phyloP scores from a whole-genome alignment of 2,329 filamentous ascomycete species.

The Colletotrichum sp. region DNA sequence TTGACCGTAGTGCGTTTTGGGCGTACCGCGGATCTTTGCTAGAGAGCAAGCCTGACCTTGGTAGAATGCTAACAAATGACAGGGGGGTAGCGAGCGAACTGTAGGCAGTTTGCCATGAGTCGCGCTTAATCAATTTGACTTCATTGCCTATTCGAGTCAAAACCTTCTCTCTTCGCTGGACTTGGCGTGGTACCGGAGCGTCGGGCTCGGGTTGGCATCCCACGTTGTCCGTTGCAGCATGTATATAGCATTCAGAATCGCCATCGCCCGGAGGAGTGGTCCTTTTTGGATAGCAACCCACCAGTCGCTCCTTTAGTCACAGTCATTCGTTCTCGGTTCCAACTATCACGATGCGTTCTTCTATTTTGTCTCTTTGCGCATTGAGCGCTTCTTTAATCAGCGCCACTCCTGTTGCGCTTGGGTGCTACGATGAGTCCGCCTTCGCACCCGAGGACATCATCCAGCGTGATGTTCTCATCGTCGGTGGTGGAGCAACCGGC shows the following conservation, averaged over 20 bases:
- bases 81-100: background rate
- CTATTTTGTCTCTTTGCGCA: constrained; percentile 3
- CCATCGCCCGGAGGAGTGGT: no score
- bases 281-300: background rate
- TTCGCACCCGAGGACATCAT: constrained; percentile 18
- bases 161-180: background rate
- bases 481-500: constrained; percentile 60
- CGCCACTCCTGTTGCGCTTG: background rate
- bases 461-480: constrained; percentile 50
- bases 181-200: background rate
- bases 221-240: background rate
- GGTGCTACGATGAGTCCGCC: constrained; percentile 11
- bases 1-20: background rate
- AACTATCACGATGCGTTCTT: background rate
- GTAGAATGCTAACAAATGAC: background rate
- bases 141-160: constrained; percentile 2
- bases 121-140: constrained; percentile 17
- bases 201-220: background rate
- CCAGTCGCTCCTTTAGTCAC: background rate
- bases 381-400: constrained; percentile 4
- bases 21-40: background rate
- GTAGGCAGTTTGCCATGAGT: background rate
- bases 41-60: background rate
- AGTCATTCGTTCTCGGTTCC: background rate
- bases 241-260: constrained; percentile 2